Evolutionary conservation across 2,329 filamentous ascomycete genomes (phyloP), one percentile per base, ranked within the genome.

Genomic region (Scedosporium minutisporum): DNA sequence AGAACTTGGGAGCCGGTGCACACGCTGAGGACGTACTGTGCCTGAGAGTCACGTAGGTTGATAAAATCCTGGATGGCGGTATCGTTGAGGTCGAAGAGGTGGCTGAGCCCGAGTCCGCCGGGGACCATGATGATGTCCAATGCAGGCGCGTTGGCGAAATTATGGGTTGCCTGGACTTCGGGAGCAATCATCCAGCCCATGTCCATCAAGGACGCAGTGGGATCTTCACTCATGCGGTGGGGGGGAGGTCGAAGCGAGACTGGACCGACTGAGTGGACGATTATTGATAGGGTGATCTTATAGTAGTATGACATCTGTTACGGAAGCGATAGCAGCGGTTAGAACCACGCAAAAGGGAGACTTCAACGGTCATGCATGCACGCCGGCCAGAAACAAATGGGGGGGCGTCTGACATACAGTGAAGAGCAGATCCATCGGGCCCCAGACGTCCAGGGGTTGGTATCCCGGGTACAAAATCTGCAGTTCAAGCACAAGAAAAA

Each of bases 1-100:
- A 81, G 74, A 5, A 86, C 69, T 1, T 78, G 77, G 2, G 80
- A 75, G 0, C 86, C 86, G 0, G 84, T 88, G 68, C 87, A 89
- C 0, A 88, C 78, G 0, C 82, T 86, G n/a, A 88, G 72, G 5
- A 86, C 67, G 64, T 81, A 83, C 58, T 75, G 70, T 6, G 85
- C 66, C 6, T 72, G 72, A 0, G 78, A 75, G 64, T 77, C 81
- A 3, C 68, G 66, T 0, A 69, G 66, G 4, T 66, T 66, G 51
- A 85, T 70, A 65, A 79, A 85, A n/a, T 78, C 71, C 6, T 70
- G 60, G 0, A 68, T 67, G 0, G 63, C 63, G 1, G 71, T 65
- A 12, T 60, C 58, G 23, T 60, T 48, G 38, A 23, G n/a, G 21
- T 25, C 16, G 38, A 25, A 25, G 0, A 66, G 21, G 3, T 70